These are phyloP conservation scores for Grigorovia humatica DNA, from an alignment of 805 yeast species.

Conservation along the genomic window DNA sequence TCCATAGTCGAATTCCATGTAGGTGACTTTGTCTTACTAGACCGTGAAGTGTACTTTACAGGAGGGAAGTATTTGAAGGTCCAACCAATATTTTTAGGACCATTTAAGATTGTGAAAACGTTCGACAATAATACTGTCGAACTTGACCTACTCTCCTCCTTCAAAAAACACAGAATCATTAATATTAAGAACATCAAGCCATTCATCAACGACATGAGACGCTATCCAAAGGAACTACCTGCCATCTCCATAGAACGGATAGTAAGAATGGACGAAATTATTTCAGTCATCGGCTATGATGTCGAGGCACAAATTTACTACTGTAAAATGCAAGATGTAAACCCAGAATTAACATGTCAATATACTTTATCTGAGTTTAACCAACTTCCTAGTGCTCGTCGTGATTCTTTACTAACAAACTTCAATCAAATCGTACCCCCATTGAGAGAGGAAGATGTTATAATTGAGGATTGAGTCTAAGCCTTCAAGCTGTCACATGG, in stretches of 20 bases:
- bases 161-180: conserved; percentile 4
- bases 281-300: conserved; percentile 3
- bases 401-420: too few species aligned
- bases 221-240: neutral
- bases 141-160: conserved; percentile 4
- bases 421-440: too few species aligned
- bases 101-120: conserved; percentile 2
- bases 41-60: conserved; percentile 5
- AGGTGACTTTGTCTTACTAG: conserved; percentile 4
- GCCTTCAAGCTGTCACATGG: too few species aligned
- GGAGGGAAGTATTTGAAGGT: conserved; percentile 1
- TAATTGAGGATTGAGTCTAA: too few species aligned
- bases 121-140: conserved; percentile 4
- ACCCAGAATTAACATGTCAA: neutral
- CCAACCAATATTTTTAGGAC: conserved; percentile 5
- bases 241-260: neutral
- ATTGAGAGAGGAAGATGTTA: too few species aligned
- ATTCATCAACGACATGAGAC: neutral
- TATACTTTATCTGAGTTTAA: too few species aligned
- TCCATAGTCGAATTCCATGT: too few species aligned
- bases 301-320: neutral
- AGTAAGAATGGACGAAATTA: conserved; percentile 1
- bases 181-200: conserved; percentile 3
- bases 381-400: too few species aligned
- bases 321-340: conserved; percentile 3